Evolutionary conservation across 768 basidiomycete genomes (phyloP).

Genomic region (Dioszegia hungarica): DNA sequence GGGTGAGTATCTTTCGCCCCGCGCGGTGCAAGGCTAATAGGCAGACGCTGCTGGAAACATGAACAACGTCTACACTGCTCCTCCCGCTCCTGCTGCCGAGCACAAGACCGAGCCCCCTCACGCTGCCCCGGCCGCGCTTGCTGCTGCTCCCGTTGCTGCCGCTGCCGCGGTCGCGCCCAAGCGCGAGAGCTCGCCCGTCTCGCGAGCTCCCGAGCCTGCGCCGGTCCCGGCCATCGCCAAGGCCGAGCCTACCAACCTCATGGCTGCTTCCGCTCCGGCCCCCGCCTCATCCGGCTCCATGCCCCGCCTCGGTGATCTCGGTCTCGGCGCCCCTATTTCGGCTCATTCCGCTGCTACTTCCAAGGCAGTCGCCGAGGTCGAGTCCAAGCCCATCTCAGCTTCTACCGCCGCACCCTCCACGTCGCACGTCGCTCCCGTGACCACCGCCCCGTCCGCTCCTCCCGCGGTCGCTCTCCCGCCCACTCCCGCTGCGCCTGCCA

Average conservation of each 20-base stretch:
- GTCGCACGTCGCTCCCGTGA: slow-evolving; percentile 1
- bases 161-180: slow-evolving; percentile 4
- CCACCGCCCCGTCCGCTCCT: background rate
- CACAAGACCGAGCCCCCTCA: background rate
- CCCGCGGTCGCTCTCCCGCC: background rate
- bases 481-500: background rate
- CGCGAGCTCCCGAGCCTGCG: slow-evolving; percentile 3
- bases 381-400: too few relatives aligned
- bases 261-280: slow-evolving; percentile 34
- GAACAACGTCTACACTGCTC: slow-evolving; percentile 50
- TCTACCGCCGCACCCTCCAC: too few relatives aligned
- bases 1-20: slow-evolving; percentile 36
- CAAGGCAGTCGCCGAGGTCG: too few relatives aligned
- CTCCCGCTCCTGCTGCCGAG: slow-evolving; percentile 23
- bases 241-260: slow-evolving; percentile 25
- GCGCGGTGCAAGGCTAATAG: background rate
- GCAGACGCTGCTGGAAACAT: slow-evolving; percentile 48
- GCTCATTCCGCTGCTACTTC: too few relatives aligned
- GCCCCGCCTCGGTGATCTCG: background rate
- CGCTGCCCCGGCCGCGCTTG: slow-evolving; percentile 5
- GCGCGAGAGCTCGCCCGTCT: background rate
- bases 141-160: slow-evolving; percentile 9
- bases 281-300: slow-evolving; percentile 12
- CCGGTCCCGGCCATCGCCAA: slow-evolving; percentile 8
- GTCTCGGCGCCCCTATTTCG: background rate